Conservation (phyloP, 768 basidiomycete species). For the Agrocybe praecox region DNA sequence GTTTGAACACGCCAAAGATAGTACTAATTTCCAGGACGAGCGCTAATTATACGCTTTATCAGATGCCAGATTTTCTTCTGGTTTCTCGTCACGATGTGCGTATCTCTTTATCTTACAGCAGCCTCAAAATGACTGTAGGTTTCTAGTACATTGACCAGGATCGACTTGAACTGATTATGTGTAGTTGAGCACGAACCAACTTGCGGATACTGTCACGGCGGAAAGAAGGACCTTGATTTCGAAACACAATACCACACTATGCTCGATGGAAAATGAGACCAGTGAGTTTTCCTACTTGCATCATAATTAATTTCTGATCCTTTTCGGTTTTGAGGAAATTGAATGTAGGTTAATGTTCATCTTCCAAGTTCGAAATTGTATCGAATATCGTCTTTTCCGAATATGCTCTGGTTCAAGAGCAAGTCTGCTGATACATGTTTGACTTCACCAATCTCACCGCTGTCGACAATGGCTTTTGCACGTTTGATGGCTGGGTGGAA, state of each 20-base stretch:
- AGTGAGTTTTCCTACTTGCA: slow-evolving; percentile 35
- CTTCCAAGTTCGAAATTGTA: slow-evolving; percentile 57
- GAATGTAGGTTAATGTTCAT: neutral
- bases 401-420: slow-evolving; percentile 32
- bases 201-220: slow-evolving; percentile 57
- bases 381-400: slow-evolving; percentile 43
- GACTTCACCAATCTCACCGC: slow-evolving; percentile 54
- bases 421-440: slow-evolving; percentile 41
- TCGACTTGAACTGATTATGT: neutral
- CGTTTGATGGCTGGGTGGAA: slow-evolving; percentile 65
- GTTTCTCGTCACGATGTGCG: too few species aligned
- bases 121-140: slow-evolving; percentile 20
- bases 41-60: too few species aligned
- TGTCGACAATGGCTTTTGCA: slow-evolving; percentile 52
- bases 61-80: too few species aligned
- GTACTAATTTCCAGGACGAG: too few species aligned
- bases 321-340: neutral
- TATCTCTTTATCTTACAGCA: too few species aligned
- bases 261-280: slow-evolving; percentile 68
- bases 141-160: neutral
- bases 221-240: slow-evolving; percentile 57
- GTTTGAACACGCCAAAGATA: too few species aligned
- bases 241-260: slow-evolving; percentile 62
- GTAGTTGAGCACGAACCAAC: slow-evolving; percentile 57
- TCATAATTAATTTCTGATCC: neutral